Base-by-base conservation (phyloP, 1,284 basidiomycete genomes). In the Apiotrichum laibachii region DNA sequence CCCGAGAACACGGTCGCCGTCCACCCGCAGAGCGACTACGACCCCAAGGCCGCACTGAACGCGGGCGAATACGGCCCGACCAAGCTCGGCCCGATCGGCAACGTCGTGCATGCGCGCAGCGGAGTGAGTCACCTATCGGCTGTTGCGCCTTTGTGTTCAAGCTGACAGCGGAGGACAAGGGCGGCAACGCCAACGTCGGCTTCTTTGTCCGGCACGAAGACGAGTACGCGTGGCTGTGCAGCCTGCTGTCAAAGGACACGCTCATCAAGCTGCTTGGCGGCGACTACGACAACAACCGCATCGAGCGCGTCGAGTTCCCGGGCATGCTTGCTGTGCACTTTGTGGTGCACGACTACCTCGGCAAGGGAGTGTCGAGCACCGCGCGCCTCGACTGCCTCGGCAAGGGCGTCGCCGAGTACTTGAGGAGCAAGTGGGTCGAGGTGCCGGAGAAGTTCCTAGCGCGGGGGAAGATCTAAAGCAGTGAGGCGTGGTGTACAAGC, bases 301-400 rank as follows among this genome's bases (percentile, higher is more conserved):
- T 68, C 22, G 68, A 70, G 45, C 63, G 68, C 18, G 66, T 66
- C 49, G 68, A 70, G 60, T 62, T 70, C 40, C 67, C 65, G 1
- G 55, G 59, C 21, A 63, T 70, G 45, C 51, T 54, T 15, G 65
- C 69, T 1, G 70, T 75, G 33, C 72, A 75, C 56, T 66, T 70
- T 26, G 72, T 68, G 39, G 60, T 67, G 5, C 72, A 67, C 46
- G 72, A 73, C 45, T 73, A 75, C 55, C 69, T 72, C 33, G 71
- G 64, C 26, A 62, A 65, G 50, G 61, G 61, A 13, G 61, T 59
- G 7, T 45, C 43, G n/a, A 42, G 45, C 19, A 62, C 63, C 2
- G 53, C 44, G 6, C 16, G 55, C 13, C 42, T 63, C 45, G 58
- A 60, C 55, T 53, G 31, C 9, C 55, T 63, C 22, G 61, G 55